A percentile compares a stretch with the other conserved stretches of the same genome.
Evolutionary conservation across 2,329 filamentous ascomycete genomes (phyloP).

Genomic region (Calonectria crousiana): DNA sequence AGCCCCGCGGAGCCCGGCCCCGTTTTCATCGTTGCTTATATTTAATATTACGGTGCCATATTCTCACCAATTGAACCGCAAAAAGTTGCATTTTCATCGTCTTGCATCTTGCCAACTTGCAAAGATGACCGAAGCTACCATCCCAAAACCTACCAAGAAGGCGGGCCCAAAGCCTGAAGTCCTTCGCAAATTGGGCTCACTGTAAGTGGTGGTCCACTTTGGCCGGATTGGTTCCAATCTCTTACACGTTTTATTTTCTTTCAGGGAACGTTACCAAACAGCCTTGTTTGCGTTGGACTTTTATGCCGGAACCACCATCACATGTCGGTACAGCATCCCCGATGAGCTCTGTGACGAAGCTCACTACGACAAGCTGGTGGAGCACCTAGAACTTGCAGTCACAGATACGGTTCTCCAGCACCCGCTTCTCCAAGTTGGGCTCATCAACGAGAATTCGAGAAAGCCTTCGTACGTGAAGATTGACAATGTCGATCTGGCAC

Average conservation of each 20-base stretch:
- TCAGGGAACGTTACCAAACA: conserved; percentile 17
- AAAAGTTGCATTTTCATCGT: background rate
- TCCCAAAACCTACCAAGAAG: background rate
- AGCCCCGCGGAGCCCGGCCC: background rate
- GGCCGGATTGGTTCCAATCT: background rate
- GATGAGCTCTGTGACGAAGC: background rate
- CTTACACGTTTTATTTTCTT: background rate
- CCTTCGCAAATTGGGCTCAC: conserved; percentile 14
- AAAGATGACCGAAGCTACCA: background rate
- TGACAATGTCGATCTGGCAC: background rate
- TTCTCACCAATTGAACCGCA: background rate
- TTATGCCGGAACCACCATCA: conserved; percentile 12
- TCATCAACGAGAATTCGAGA: background rate
- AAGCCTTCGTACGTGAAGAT: conserved; percentile 7
- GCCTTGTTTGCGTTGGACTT: conserved; percentile 7
- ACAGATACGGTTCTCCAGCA: conserved; percentile 20
- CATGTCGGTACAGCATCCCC: conserved; percentile 18
- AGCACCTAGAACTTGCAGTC: conserved; percentile 10
- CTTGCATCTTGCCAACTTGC: background rate
- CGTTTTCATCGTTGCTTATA: background rate
- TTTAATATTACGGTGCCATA: background rate
- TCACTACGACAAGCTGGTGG: conserved; percentile 1
- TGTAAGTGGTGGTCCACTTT: background rate
- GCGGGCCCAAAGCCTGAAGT: conserved; percentile 6
- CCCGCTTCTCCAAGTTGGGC: conserved; percentile 24